phyloP scores from a whole-genome alignment of 2,329 filamentous ascomycete genomes.

The Chalaropsis ovoidea region DNA sequence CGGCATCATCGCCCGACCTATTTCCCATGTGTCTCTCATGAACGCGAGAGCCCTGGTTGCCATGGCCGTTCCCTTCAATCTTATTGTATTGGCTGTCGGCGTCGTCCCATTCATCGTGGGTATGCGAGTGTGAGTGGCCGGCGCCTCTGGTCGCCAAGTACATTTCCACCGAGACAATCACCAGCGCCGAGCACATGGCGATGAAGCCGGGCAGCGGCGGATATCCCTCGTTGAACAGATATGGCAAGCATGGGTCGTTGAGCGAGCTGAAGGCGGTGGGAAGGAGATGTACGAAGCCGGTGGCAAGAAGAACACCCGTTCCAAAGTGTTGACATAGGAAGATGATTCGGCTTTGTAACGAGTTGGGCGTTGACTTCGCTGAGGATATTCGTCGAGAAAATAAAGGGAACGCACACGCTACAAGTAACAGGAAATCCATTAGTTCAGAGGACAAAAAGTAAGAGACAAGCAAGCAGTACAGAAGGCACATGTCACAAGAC shows the following conservation, averaged over 20 bases:
- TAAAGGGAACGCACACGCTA: conserved; percentile 58
- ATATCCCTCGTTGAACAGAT: conserved; percentile 71
- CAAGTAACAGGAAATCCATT: not conserved
- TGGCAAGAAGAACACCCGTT: conserved; percentile 76
- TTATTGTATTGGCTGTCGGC: conserved; percentile 32
- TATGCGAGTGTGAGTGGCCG: conserved; percentile 50
- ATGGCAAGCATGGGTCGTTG: conserved; percentile 61
- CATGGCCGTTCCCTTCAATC: conserved; percentile 9
- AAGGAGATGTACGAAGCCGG: conserved; percentile 69
- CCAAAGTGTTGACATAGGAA: conserved; percentile 66
- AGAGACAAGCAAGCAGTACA: conserved; percentile 16
- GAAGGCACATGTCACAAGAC: not conserved
- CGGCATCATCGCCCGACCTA: conserved; percentile 44
- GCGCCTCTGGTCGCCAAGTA: conserved; percentile 66
- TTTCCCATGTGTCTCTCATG: conserved; percentile 37
- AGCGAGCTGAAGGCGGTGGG: conserved; percentile 58
- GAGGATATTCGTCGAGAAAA: conserved; percentile 45
- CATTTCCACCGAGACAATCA: conserved; percentile 79
- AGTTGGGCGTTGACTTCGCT: conserved; percentile 14
- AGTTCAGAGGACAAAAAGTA: not conserved
- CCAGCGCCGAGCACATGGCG: conserved; percentile 69
- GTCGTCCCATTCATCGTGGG: conserved; percentile 40
- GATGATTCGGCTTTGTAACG: conserved; percentile 45
- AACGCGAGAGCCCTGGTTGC: conserved; percentile 28
- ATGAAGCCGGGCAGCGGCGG: conserved; percentile 69